Evolutionary conservation across 1,139 yeast species (phyloP).

Genomic region (Suhomyces yuchorum): DNA sequence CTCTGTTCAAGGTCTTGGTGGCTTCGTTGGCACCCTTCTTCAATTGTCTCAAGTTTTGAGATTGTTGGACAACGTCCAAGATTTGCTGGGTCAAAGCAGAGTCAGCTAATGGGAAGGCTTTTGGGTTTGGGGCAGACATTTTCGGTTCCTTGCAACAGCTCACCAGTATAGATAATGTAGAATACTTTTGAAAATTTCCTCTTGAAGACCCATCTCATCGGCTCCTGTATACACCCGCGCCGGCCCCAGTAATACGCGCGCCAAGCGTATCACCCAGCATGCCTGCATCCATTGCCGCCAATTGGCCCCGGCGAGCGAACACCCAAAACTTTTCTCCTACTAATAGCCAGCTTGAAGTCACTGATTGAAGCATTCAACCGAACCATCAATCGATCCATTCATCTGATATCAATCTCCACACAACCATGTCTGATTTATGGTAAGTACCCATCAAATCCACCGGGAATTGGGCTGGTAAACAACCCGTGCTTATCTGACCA

Average conservation of each 20-base stretch:
- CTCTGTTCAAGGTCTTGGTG: slow-evolving; percentile 99
- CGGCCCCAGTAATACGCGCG: slow-evolving; percentile 5
- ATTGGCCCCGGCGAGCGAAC: slow-evolving; percentile 13
- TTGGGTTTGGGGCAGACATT: slow-evolving; percentile 84
- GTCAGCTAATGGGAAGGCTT: slow-evolving; percentile 98
- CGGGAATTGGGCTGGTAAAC: background rate
- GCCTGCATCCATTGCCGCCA: slow-evolving; percentile 7
- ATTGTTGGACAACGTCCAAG: slow-evolving; percentile 96
- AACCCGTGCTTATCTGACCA: background rate
- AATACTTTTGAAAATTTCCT: slow-evolving; percentile 5
- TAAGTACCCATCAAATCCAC: slow-evolving; percentile 31
- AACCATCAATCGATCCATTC: slow-evolving; percentile 12
- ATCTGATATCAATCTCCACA: slow-evolving; percentile 3
- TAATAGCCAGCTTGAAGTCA: slow-evolving; percentile 3
- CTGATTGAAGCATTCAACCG: slow-evolving; percentile 10
- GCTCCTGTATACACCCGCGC: slow-evolving; percentile 7
- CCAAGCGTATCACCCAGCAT: slow-evolving; percentile 2
- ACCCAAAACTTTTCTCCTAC: slow-evolving; percentile 14
- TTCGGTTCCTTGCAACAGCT: slow-evolving; percentile 69
- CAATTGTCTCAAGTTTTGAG: slow-evolving; percentile 96
- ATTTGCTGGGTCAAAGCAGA: slow-evolving; percentile 94
- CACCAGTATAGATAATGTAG: slow-evolving; percentile 37
- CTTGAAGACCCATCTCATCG: slow-evolving; percentile 13
- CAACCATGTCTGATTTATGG: slow-evolving; percentile 57
- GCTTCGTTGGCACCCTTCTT: slow-evolving; percentile 99